Percentiles rank a stretch among this genome's conserved stretches.
Conservation (phyloP, 768 basidiomycete genomes). For the Kwoniella shandongensis region DNA sequence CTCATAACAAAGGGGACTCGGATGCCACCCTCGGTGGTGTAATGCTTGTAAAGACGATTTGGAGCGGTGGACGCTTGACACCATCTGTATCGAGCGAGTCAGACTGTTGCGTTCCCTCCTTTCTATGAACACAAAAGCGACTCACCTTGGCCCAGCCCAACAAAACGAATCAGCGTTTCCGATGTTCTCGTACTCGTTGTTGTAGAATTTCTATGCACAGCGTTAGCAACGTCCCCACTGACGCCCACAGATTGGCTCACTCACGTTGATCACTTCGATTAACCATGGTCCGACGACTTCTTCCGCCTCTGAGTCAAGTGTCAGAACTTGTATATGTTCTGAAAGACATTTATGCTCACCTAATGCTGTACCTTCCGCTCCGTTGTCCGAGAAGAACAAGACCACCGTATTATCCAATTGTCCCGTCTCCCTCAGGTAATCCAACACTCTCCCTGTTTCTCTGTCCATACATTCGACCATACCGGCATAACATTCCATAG, state of each 20-base stretch:
- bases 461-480: slow-evolving; percentile 49
- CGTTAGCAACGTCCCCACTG: not conserved
- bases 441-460: slow-evolving; percentile 42
- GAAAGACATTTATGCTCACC: not conserved
- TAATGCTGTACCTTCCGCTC: slow-evolving; percentile 40
- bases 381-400: slow-evolving; percentile 48
- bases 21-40: slow-evolving; percentile 32
- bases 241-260: not conserved
- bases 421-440: slow-evolving; percentile 34
- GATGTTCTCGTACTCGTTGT: slow-evolving; percentile 41
- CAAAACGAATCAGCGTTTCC: slow-evolving; percentile 24
- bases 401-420: slow-evolving; percentile 50
- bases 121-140: no score
- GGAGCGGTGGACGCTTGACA: slow-evolving; percentile 50
- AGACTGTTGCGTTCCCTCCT: no score
- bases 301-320: slow-evolving; percentile 33
- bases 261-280: slow-evolving; percentile 13
- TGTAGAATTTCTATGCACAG: slow-evolving; percentile 19
- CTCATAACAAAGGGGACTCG: slow-evolving; percentile 41
- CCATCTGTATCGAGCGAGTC: no score
- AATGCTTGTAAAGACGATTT: slow-evolving; percentile 37
- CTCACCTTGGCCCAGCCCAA: slow-evolving; percentile 27
- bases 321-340: slow-evolving; percentile 1
- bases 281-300: slow-evolving; percentile 35
- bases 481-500: slow-evolving; percentile 45